phyloP scores from a whole-genome alignment of 2,329 filamentous ascomycete genomes.

The Rutstroemia sp. region DNA sequence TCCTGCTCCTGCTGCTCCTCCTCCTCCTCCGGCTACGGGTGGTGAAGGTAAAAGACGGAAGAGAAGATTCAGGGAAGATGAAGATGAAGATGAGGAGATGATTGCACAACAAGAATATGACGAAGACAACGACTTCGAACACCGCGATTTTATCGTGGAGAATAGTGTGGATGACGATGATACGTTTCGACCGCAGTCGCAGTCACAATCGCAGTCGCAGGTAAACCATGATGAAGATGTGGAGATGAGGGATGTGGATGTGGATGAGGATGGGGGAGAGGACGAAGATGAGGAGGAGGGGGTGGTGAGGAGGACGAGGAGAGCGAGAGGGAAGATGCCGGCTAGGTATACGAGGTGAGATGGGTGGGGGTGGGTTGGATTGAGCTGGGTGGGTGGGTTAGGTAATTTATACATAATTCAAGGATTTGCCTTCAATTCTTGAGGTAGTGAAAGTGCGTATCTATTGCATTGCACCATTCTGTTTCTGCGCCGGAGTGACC shows the following conservation, averaged over 20 bases:
- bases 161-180: not conserved
- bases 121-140: not conserved
- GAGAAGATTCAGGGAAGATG: not conserved
- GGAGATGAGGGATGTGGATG: not conserved
- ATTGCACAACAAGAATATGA: not conserved
- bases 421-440: no score
- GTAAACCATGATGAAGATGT: not conserved
- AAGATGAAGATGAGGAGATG: not conserved
- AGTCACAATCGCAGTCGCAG: no score
- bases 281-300: not conserved
- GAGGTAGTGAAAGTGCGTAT: no score
- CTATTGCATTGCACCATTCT: no score
- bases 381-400: no score
- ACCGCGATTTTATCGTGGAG: not conserved
- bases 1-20: no score
- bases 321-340: not conserved
- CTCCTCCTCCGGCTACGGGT: not conserved
- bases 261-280: not conserved
- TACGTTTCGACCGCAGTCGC: not conserved
- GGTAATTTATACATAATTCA: no score
- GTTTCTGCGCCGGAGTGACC: no score
- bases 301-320: not conserved
- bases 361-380: no score
- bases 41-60: no score
- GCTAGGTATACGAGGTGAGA: not conserved